Evolutionary conservation across 495 filamentous ascomycete species (phyloP), one percentile per base, ranked within the genome.

Genomic region (Xylaria scruposa): DNA sequence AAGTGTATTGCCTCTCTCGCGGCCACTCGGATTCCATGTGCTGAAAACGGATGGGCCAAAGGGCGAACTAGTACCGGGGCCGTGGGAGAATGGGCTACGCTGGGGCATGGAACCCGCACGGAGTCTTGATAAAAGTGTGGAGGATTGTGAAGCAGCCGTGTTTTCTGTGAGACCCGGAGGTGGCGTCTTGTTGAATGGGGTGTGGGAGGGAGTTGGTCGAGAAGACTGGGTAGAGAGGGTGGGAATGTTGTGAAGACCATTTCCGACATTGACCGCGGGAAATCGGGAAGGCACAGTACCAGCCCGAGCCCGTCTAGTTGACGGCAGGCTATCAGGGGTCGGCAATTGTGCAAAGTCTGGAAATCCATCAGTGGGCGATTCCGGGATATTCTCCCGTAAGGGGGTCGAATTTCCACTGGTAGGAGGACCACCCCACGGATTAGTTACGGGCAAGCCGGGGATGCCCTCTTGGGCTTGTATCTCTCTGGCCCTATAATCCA

Each of bases 281-380:
- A 99, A 97, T 70, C 94, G 90, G 46, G 96, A 99, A 38, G 96
- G 96, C 26, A 99, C 91, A n/a, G 96, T 99, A 73, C 96, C 96
- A 67, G 96, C 96, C 81, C 96, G 90, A 65, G 94, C 91, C 74
- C 96, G 88, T 51, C 85, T 82, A 17, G 84, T 82, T 67, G 87
- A 89, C 75, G 85, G 91, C 79, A 83, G 83, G 82, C 74, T 86
- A 80, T 79, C 91, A 74, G 80, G 84, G 64, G 81, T 86, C 78
- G 85, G 89, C 81, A 80, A 85, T 71, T 93, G 89, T 47, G 92
- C 87, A 78, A 97, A 92, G 77, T 98, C 95, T 24, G 96, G 94
- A 76, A 98, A 98, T 70, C 92, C 95, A 82, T 98, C 96, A 76
- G 93, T 94, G 67, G 92, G 94, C n/a, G 94, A 97, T 83, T 99